These are phyloP conservation scores for Thymus mandschuricus DNA, from an alignment of 257 asterid species.

Conservation along the genomic window DNA sequence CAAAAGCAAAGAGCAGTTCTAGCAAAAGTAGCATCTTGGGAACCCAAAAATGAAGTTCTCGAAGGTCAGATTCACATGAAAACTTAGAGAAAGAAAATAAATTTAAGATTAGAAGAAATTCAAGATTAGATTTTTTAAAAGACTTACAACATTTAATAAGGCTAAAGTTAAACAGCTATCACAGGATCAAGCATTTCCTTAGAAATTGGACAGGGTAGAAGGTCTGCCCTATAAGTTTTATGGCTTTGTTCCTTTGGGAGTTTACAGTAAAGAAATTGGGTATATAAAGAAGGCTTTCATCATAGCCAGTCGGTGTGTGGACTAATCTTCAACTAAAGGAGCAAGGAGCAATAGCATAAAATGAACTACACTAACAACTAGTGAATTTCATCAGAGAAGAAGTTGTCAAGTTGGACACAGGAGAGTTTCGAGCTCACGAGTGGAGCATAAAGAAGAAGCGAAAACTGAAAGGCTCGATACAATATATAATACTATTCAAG, in stretches of 20 bases:
- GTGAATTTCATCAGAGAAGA: conserved; percentile 11
- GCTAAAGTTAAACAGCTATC: conserved; percentile 12
- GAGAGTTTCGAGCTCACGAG: conserved; percentile 8
- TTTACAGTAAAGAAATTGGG: too few species aligned
- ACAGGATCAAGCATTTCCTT: conserved; percentile 1
- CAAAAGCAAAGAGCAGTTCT: conserved; percentile 14
- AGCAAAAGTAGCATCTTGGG: conserved; percentile 19
- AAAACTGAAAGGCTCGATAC: conserved; percentile 12
- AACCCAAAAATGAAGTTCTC: conserved; percentile 13
- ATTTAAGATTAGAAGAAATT: background rate
- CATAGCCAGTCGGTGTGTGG: too few species aligned
- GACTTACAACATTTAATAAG: background rate
- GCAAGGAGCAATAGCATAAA: too few species aligned
- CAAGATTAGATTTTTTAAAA: conserved; percentile 1
- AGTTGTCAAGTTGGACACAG: background rate
- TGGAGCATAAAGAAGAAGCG: conserved; percentile 2
- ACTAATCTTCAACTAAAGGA: too few species aligned
- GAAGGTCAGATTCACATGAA: background rate
- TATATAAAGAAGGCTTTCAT: too few species aligned
- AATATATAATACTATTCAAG: conserved; percentile 1
- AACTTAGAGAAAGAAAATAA: background rate
- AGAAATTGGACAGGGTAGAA: conserved; percentile 1
- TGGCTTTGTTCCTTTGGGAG: background rate
- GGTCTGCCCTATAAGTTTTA: background rate
- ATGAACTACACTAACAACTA: background rate